Evolutionary conservation across 306 rosid genomes (phyloP).

Genomic region (Oemleria cerasiformis): DNA sequence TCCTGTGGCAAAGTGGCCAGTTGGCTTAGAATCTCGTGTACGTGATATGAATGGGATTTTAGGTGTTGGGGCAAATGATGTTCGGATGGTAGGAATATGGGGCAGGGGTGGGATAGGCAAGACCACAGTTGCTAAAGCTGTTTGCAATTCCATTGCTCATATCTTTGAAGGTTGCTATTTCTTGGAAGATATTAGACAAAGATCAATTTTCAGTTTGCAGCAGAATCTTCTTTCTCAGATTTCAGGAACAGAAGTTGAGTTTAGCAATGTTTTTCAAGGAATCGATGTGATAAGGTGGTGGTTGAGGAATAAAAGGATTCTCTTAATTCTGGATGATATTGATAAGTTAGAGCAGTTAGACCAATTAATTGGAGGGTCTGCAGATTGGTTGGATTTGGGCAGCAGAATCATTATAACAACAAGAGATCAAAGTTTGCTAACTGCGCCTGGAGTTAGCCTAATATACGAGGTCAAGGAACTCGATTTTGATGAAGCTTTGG

Average conservation of each 20-base stretch:
- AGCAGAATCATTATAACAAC: too few relatives aligned
- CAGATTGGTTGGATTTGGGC: too few relatives aligned
- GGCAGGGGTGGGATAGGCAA: background rate
- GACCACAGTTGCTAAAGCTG: background rate
- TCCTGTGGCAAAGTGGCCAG: background rate
- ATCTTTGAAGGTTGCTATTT: background rate
- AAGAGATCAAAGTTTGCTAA: too few relatives aligned
- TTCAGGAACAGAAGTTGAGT: background rate
- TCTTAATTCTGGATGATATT: background rate
- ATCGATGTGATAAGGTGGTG: background rate
- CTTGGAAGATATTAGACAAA: background rate
- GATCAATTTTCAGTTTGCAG: background rate
- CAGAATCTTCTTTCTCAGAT: background rate
- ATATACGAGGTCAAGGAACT: background rate
- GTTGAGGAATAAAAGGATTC: background rate
- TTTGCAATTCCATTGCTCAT: background rate
- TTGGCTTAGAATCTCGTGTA: background rate
- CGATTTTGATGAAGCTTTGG: background rate
- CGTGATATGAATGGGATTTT: background rate
- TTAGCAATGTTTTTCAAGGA: too few relatives aligned
- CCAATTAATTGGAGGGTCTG: too few relatives aligned
- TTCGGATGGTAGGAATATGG: background rate
- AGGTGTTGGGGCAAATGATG: background rate
- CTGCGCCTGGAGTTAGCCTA: too few relatives aligned
- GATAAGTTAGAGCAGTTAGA: too few relatives aligned